phyloP scores from a whole-genome alignment of 495 filamentous ascomycete species.

The Extremus antarcticus region DNA sequence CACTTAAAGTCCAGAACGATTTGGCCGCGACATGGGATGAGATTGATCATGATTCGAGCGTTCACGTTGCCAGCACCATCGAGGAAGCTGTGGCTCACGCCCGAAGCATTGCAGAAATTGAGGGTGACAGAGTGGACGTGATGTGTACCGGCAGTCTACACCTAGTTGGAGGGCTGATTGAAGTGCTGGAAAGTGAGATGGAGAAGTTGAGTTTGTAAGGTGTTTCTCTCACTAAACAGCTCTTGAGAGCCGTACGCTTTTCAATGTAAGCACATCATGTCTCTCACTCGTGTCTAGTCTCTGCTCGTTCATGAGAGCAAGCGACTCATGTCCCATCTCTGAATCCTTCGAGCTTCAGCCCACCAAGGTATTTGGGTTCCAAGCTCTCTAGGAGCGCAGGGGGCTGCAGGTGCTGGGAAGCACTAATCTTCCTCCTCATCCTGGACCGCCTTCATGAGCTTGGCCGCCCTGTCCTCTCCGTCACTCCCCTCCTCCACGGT shows the following conservation, averaged over 20 bases:
- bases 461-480: neutral
- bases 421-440: neutral
- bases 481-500: neutral
- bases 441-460: neutral
- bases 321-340: neutral
- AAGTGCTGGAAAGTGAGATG: conserved; percentile 50
- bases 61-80: conserved; percentile 62
- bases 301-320: neutral
- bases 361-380: too few species aligned
- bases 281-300: neutral
- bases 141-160: conserved; percentile 80
- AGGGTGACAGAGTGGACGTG: conserved; percentile 24
- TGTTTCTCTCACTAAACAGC: neutral
- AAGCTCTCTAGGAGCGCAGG: too few species aligned
- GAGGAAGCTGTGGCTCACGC: conserved; percentile 73
- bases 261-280: neutral
- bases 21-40: conserved; percentile 63
- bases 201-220: conserved; percentile 1
- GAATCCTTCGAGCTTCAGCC: neutral
- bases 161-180: conserved; percentile 71
- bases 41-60: conserved; percentile 49
- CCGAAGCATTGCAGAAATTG: conserved; percentile 37
- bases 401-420: too few species aligned
- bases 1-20: conserved; percentile 59
- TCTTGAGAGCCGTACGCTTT: neutral